These are phyloP conservation scores for Musa schizocarpa DNA, from an alignment of 176 grass and related monocot genomes.

Conservation along the genomic window DNA sequence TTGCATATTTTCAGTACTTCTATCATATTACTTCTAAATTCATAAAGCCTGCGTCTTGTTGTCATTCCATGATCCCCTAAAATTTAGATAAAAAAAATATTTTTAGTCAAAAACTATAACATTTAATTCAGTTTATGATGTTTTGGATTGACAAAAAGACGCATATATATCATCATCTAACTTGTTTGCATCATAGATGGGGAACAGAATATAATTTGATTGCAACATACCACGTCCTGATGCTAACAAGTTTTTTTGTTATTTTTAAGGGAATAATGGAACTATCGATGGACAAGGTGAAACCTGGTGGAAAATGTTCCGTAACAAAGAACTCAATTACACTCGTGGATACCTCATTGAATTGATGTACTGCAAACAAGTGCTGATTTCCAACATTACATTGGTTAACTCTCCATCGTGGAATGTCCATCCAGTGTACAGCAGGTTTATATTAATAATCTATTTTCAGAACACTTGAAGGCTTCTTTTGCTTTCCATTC, in stretches of 20 bases:
- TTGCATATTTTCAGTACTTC: not conserved
- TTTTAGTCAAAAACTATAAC: no score
- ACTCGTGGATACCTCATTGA: conserved; percentile 83
- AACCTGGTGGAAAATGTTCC: conserved; percentile 87
- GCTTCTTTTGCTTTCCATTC: not conserved
- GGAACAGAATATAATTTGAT: no score
- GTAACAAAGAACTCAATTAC: conserved; percentile 40
- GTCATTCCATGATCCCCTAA: no score
- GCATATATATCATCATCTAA: no score
- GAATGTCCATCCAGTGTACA: conserved; percentile 86
- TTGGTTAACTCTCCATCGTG: conserved; percentile 66
- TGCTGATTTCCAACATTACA: conserved; percentile 71
- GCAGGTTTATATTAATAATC: conserved; percentile 40
- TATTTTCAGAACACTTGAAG: not conserved
- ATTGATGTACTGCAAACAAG: conserved; percentile 38
- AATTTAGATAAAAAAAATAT: no score
- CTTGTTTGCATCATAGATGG: no score
- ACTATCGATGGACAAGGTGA: conserved; percentile 86
- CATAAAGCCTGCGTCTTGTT: no score
- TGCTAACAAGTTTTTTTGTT: no score
- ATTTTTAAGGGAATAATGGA: conserved; percentile 58
- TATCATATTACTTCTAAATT: not conserved
- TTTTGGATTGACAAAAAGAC: no score
- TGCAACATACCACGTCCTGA: no score
- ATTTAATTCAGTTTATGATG: no score